Evolutionary conservation across 352 stramenopile species (phyloP), one percentile per base, ranked within the genome.

Genomic region (Pythium phragmitis): DNA sequence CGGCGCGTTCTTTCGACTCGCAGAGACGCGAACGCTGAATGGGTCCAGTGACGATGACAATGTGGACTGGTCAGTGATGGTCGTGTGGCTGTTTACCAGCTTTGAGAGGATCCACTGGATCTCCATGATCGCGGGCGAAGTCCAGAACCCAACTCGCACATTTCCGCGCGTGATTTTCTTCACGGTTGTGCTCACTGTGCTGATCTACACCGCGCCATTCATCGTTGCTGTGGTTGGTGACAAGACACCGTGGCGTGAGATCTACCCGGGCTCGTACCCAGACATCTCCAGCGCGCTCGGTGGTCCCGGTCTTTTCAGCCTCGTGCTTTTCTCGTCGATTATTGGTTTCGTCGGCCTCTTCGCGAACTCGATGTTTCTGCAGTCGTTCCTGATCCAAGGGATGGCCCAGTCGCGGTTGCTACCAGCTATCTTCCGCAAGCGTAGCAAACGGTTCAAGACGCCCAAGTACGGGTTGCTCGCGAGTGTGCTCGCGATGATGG

Each of bases 81-180:
- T 98, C 13, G 97, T 97, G 67, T 98, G 94, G 94, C 21, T 21
- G 21, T 21, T 21, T 21, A 21, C 21, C 21, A 97, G 95, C 76
- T 86, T 96, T 21, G 97, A 98, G 62, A 90, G 80, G 19, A 97
- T 96, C 68, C 88, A 97, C 65, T 69, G 65, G 30, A 82, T 80
- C 1, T 89, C 84, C 16, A 78, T 75, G 1, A 94, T 96, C 70
- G 89, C 87, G 7, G 89, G 76, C 8, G 86, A 97, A 57, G 85
- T 97, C 23, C 65, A 85, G 3, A 83, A 93, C 66, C 85, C 69
- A 8, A 56, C 69, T 11, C 26, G 65, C 21, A 66, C 57, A 1
- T 76, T 65, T 21, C 69, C 72, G 7, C 59, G 69, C 36, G 90
- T 86, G 1, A 92, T 98, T 65, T 70, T 86, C 48, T 62, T 89